These are phyloP conservation scores for Paxillus involutus DNA, from an alignment of 768 basidiomycete genomes.

Conservation along the genomic window DNA sequence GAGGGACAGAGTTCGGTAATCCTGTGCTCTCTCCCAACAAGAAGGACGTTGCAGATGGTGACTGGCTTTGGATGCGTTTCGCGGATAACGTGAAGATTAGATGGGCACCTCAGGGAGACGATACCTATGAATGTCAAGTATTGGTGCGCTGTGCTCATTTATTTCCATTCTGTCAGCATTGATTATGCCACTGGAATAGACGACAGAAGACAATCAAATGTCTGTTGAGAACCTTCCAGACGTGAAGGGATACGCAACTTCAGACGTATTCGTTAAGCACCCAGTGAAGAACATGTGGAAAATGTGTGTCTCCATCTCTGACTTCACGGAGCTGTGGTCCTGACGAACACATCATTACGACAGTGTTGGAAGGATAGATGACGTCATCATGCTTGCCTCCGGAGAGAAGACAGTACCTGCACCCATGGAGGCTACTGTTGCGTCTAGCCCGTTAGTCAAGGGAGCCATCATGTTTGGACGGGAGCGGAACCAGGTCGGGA, in stretches of 20 bases:
- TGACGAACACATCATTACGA: background rate
- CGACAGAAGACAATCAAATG: background rate
- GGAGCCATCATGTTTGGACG: conserved; percentile 32
- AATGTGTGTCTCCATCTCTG: too few species aligned
- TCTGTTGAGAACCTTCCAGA: conserved; percentile 4
- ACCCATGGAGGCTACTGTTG: conserved; percentile 26
- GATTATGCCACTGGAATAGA: background rate
- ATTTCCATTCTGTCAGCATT: background rate
- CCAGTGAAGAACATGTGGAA: conserved; percentile 33
- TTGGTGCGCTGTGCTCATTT: too few species aligned
- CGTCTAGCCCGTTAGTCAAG: conserved; percentile 16
- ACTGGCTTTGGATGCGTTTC: too few species aligned
- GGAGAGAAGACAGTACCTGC: conserved; percentile 34
- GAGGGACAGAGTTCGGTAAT: conserved; percentile 13
- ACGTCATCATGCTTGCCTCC: conserved; percentile 29
- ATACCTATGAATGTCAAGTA: too few species aligned
- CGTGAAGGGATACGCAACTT: conserved; percentile 33
- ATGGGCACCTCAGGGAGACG: too few species aligned
- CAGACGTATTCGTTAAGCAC: conserved; percentile 44
- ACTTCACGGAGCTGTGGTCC: background rate
- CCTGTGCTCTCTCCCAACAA: background rate
- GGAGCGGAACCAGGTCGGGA: conserved; percentile 25
- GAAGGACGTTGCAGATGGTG: conserved; percentile 10
- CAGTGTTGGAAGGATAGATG: conserved; percentile 40
- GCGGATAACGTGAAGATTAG: too few species aligned